Conservation (phyloP, 164 flowering plant species). For the Magnolia sinica region DNA sequence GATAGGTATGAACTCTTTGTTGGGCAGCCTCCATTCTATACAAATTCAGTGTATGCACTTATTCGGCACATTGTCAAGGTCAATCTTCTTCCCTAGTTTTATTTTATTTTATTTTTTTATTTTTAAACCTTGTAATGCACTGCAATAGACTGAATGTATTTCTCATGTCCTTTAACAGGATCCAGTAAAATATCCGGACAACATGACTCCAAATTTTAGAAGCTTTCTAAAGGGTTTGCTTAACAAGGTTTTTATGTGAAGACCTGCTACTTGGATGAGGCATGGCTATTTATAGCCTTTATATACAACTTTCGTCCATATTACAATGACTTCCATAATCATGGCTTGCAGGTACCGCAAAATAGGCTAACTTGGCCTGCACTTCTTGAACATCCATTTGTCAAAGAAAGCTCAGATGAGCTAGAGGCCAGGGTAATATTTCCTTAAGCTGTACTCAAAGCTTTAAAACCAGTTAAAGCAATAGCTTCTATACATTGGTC, state of each 20-base stretch:
- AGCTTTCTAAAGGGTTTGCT: constrained; percentile 91
- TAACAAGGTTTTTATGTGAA: constrained; percentile 59
- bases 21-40: constrained; percentile 98
- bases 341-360: constrained; percentile 67
- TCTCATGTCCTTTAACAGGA: constrained; percentile 47
- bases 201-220: constrained; percentile 74
- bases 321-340: constrained; percentile 9
- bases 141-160: background rate
- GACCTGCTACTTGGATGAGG: background rate
- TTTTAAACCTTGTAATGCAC: background rate
- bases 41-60: constrained; percentile 95
- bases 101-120: background rate
- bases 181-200: constrained; percentile 96
- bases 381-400: constrained; percentile 94
- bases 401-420: constrained; percentile 64
- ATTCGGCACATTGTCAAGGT: constrained; percentile 96
- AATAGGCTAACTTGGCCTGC: constrained; percentile 89
- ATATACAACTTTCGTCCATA: background rate
- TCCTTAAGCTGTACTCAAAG: background rate
- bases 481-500: background rate
- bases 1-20: constrained; percentile 95
- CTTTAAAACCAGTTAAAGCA: background rate
- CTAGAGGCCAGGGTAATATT: constrained; percentile 53
- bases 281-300: background rate
- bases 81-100: background rate